Percentiles rank a stretch among this genome's conserved stretches.
These are phyloP conservation scores for Coprinopsis marcescibilis DNA, from an alignment of 768 basidiomycete genomes.

Conservation along the genomic window DNA sequence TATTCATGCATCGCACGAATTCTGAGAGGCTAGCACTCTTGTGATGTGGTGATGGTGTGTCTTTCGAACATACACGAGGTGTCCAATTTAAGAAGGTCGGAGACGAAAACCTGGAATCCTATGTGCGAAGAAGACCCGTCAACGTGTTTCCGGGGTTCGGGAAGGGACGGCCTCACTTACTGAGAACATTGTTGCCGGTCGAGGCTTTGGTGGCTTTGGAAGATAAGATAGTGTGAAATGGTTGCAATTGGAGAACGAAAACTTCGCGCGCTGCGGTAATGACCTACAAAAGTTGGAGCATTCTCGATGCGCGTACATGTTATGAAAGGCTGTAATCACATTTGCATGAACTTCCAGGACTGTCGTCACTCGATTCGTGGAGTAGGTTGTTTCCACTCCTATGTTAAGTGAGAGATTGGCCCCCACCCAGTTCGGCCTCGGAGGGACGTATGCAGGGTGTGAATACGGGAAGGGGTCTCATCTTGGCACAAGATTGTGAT, in stretches of 20 bases:
- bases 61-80: slow-evolving; percentile 33
- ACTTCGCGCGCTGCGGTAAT: no score
- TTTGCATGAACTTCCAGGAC: no score
- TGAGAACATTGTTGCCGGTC: slow-evolving; percentile 47
- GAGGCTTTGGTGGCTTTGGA: slow-evolving; percentile 47
- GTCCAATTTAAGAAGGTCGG: slow-evolving; percentile 49
- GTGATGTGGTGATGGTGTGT: slow-evolving; percentile 24
- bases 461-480: background rate
- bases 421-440: slow-evolving; percentile 1
- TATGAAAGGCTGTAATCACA: background rate
- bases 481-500: background rate
- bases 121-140: slow-evolving; percentile 35
- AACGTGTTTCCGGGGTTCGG: slow-evolving; percentile 69
- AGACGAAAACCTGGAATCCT: slow-evolving; percentile 44
- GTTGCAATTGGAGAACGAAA: no score
- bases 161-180: slow-evolving; percentile 65
- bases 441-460: slow-evolving; percentile 1
- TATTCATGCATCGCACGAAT: slow-evolving; percentile 17
- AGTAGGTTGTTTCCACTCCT: background rate
- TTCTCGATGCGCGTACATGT: no score
- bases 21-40: slow-evolving; percentile 22
- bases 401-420: background rate
- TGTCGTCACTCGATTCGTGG: no score
- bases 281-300: background rate
- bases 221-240: slow-evolving; percentile 40